Conservation (phyloP, 768 basidiomycete genomes). For the Cystobasidium onofrii region DNA sequence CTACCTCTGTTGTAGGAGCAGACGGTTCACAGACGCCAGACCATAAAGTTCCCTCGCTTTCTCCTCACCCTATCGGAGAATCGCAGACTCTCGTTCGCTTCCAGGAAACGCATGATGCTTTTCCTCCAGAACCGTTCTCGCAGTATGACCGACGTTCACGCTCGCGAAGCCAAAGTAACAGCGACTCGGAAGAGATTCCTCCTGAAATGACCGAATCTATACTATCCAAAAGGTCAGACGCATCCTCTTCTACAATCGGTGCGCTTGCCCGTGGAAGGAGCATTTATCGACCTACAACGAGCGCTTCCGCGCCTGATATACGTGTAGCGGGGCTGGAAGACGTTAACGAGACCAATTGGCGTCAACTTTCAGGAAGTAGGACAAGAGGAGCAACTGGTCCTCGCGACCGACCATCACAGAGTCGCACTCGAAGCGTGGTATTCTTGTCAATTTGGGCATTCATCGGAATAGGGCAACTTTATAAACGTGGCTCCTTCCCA, state of each 20-base stretch:
- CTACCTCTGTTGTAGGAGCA: not conserved
- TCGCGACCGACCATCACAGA: slow-evolving; percentile 51
- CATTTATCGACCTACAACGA: not conserved
- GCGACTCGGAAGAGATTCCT: not conserved
- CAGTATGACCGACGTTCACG: not conserved
- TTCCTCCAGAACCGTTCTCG: not conserved
- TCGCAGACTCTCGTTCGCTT: not conserved
- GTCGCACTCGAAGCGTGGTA: slow-evolving; percentile 65
- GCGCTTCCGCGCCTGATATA: not conserved
- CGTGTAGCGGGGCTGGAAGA: not conserved
- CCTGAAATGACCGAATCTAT: slow-evolving; percentile 8
- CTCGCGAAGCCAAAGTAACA: not conserved
- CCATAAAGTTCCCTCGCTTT: not conserved
- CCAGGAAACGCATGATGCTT: not conserved
- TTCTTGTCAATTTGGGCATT: slow-evolving; percentile 71
- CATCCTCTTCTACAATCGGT: slow-evolving; percentile 4
- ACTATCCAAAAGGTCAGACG: not conserved
- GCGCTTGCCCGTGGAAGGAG: not conserved
- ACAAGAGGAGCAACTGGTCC: not conserved
- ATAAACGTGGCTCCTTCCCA: not conserved
- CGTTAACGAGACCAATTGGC: not conserved
- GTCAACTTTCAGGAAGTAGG: not conserved
- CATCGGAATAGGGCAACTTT: slow-evolving; percentile 49
- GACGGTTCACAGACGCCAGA: not conserved
- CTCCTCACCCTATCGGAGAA: not conserved